phyloP scores from a whole-genome alignment of 345 rosid genomes.

The Arabidopsis arenosa region DNA sequence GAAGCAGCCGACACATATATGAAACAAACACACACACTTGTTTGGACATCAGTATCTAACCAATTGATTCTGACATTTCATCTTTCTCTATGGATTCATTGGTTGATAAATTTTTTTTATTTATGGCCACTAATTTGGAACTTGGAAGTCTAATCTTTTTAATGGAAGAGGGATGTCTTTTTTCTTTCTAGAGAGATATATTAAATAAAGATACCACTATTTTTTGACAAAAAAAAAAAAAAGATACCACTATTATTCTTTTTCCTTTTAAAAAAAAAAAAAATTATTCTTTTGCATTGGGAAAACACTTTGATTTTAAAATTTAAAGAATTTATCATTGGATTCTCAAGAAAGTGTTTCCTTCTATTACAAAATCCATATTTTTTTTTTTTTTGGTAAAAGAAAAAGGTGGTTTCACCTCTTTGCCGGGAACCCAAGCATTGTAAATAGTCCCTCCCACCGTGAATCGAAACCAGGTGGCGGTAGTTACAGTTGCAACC shows the following conservation, averaged over 20 bases:
- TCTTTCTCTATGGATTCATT: slow-evolving; percentile 32
- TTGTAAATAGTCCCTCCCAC: too few species aligned
- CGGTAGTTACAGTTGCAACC: too few species aligned
- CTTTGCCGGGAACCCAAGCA: too few species aligned
- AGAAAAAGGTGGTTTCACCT: too few species aligned
- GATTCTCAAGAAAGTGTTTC: neutral
- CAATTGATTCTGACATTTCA: slow-evolving; percentile 44
- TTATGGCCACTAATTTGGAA: slow-evolving; percentile 2
- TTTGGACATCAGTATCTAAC: slow-evolving; percentile 46
- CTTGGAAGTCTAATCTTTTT: neutral
- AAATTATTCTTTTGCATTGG: neutral
- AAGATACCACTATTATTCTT: too few species aligned
- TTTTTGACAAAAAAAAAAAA: too few species aligned
- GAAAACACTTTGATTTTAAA: neutral
- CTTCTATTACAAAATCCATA: neutral
- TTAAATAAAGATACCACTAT: slow-evolving; percentile 1
- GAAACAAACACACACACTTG: slow-evolving; percentile 10
- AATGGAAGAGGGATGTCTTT: neutral
- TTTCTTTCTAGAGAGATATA: neutral
- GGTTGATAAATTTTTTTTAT: neutral
- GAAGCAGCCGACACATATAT: slow-evolving; percentile 40
- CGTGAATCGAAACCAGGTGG: too few species aligned
- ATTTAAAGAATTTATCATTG: neutral
- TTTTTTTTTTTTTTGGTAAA: too few species aligned
- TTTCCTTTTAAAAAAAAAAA: too few species aligned